These are phyloP conservation scores for Phytophthora tubulina DNA, from an alignment of 352 stramenopile species.

Conservation along the genomic window DNA sequence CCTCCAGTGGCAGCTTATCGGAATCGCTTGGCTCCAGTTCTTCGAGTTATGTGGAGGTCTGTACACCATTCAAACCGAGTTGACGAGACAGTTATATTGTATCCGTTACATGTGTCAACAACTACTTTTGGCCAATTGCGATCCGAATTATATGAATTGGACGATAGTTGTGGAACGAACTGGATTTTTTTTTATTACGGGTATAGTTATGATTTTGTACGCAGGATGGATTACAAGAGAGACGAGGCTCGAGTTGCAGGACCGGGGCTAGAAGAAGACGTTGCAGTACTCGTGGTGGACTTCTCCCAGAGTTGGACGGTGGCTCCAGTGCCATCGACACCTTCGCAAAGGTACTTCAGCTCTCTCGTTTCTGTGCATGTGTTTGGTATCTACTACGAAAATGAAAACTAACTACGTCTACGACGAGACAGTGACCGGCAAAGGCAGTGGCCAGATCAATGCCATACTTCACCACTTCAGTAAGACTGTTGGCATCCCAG, in stretches of 20 bases:
- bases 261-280: neutral
- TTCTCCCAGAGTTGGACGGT: slow-evolving; percentile 34
- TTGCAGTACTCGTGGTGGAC: slow-evolving; percentile 27
- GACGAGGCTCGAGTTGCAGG: slow-evolving; percentile 1
- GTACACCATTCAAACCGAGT: no score
- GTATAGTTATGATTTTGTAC: no score
- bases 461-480: slow-evolving; percentile 12
- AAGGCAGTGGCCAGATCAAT: slow-evolving; percentile 16
- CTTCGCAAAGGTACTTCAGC: slow-evolving; percentile 34
- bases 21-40: no score
- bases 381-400: slow-evolving; percentile 30
- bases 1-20: no score
- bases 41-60: no score
- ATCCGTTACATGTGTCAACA: no score
- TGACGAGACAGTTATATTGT: no score
- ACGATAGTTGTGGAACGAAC: no score
- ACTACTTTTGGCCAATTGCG: no score
- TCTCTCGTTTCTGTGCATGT: slow-evolving; percentile 25
- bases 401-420: slow-evolving; percentile 24
- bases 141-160: no score
- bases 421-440: slow-evolving; percentile 8
- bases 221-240: slow-evolving; percentile 19
- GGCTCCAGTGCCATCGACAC: slow-evolving; percentile 1
- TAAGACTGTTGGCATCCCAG: neutral
- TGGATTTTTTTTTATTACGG: no score